Evolutionary conservation across 805 yeast genomes (phyloP).

Genomic region (Babjeviella inositovora): DNA sequence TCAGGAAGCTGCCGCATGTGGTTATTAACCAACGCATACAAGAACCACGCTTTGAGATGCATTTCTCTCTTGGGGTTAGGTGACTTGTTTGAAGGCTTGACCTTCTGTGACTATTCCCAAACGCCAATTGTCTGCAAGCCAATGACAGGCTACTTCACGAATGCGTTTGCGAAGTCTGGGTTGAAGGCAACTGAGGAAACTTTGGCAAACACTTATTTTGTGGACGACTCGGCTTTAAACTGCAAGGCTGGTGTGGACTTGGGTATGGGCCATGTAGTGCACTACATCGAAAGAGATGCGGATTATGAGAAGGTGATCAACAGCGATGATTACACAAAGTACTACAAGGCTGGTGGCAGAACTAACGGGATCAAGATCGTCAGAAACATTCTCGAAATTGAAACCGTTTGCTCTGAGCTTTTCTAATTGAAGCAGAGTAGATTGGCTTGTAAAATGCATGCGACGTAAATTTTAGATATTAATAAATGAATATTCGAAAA

Average conservation of each 20-base stretch:
- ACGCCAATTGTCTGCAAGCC: constrained; percentile 76
- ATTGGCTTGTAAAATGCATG: no score
- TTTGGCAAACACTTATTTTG: constrained; percentile 43
- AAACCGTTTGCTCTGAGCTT: no score
- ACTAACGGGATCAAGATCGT: no score
- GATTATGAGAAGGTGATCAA: no score
- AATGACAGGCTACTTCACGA: no score
- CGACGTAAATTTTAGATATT: no score
- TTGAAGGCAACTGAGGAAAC: constrained; percentile 39
- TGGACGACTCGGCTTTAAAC: constrained; percentile 79
- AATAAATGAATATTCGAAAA: no score
- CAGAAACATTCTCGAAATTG: no score
- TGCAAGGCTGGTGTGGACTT: constrained; percentile 54
- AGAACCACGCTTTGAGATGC: constrained; percentile 76
- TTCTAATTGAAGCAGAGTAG: no score
- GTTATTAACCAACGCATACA: constrained; percentile 92
- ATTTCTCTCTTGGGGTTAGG: constrained; percentile 71
- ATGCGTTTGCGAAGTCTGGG: constrained; percentile 52
- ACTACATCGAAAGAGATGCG: constrained; percentile 57
- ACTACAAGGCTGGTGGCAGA: no score
- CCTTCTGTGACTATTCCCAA: constrained; percentile 82
- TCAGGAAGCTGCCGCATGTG: constrained; percentile 50
- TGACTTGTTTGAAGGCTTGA: constrained; percentile 88
- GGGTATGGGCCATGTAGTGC: constrained; percentile 62
- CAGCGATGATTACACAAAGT: no score